Evolutionary conservation across 371 early-diverging fungal species (phyloP), one percentile per base, ranked within the genome.

Genomic region (Apophysomyces ossiformis): DNA sequence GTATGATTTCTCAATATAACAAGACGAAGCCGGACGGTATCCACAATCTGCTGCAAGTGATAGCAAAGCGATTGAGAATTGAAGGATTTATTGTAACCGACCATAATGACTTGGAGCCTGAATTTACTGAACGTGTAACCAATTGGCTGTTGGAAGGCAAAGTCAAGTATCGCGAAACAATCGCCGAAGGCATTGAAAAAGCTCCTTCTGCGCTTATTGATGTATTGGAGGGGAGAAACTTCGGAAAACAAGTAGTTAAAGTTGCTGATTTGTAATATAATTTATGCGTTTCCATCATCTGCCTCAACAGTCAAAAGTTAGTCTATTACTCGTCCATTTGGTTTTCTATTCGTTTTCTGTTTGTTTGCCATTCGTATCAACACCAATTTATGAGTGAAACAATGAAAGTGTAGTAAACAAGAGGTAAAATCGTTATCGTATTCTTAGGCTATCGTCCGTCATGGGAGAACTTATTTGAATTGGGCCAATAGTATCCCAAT

Each of bases 1-100:
- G 93, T 50, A 86, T 84, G 82, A 90, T 92, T 66, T 86, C 90
- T 50, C 88, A 90, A 78, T 92, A 92, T 74, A 89, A 92, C 61
- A 61, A 58, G 16, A 21, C 44, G 21, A 57, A 65, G 0, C 79
- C 73, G 11, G 64, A 68, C 0, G 71, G 70, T 11, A 64, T 77
- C 38, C 69, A 68, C 37, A 84, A 83, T 65, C 56, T 79, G 45
- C 61, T 71, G 11, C 61, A 70, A 26, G 65, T 85, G 15, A 63
- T 83, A 8, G 56, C 54, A 58, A 85, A 83, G 70, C 78, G 87
- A 16, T 72, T 82, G 35, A 74, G 73, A 38, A 77, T 94, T 70
- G 83, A 90, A 75, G 92, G 93, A 7, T 91, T 92, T 71, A 85
- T 91, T 60, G 84, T 87, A 5, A 37, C 57, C 32, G 35, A 73